Evolutionary conservation across 2,329 filamentous ascomycete genomes (phyloP), one percentile per base, ranked within the genome.

Genomic region (Apiospora pterosperma): DNA sequence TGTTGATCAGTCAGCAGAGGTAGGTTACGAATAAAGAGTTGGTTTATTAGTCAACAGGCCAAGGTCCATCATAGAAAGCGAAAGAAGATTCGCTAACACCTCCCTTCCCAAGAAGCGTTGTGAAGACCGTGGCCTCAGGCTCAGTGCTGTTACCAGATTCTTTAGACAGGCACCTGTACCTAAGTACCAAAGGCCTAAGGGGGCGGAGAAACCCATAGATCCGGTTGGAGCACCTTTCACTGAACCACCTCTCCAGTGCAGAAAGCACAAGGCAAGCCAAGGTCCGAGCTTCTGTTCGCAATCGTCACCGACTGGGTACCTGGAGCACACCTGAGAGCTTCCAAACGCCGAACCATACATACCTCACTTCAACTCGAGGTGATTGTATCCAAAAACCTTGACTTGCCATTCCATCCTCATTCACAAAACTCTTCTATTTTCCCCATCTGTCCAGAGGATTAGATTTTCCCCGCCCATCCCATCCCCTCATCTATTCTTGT

Each of bases 281-380:
- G 59, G 59, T 41, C 59, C 59, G 41, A 61, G 59, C 59, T 61
- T 61, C 28, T 6, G 31, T 28, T 61, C 59, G 59, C 59, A 61
- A 61, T 61, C 59, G 59, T 61, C 59, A 61, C 59, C 39, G 59
- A 61, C 59, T 61, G 59, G 48, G 59, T 61, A 61, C 59, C 59
- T 61, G 59, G 59, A 61, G 58, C 34, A 41, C 59, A 34, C 58
- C 23, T 38, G 36, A 61, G 36, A 61, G 36, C 59, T 31, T 31
- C 39, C 59, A 61, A 61, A 61, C 59, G 28, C 59, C n/a, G 36
- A 34, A 36, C 59, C 36, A 36, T 41, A 38, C 23, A 31, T 41
- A 39, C 38, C 28, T 25, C 21, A 25, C 36, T 60, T 60, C 58
- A 60, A 41, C 48, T 55, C 48, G 28, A 55, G 48, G 48, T 34